These are phyloP conservation scores for Didymella pomorum DNA, from an alignment of 2,329 filamentous ascomycete genomes.

Conservation along the genomic window DNA sequence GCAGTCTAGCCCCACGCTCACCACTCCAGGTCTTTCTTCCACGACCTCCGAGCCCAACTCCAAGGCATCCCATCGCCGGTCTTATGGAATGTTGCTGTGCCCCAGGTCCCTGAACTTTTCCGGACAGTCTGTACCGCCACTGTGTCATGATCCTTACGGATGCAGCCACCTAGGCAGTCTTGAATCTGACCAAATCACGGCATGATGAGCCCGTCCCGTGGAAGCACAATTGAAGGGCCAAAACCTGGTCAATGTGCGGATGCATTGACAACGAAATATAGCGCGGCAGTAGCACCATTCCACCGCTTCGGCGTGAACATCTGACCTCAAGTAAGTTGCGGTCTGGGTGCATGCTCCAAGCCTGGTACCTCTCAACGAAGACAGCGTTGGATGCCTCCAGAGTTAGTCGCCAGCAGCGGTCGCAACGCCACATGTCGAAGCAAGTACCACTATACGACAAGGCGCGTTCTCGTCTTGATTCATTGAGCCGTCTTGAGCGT, in stretches of 20 bases:
- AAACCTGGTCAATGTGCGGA: conserved; percentile 11
- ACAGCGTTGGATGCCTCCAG: not conserved
- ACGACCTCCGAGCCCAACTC: conserved; percentile 28
- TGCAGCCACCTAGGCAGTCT: conserved; percentile 35
- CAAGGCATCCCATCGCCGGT: conserved; percentile 40
- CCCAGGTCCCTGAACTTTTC: conserved; percentile 26
- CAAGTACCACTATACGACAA: not conserved
- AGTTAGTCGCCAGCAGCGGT: not conserved
- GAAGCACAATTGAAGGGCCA: conserved; percentile 10
- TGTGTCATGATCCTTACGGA: conserved; percentile 41
- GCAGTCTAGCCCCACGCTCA: conserved; percentile 14
- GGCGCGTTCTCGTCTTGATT: not conserved
- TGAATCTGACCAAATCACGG: conserved; percentile 33
- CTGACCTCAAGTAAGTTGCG: conserved; percentile 1
- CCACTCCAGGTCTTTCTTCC: conserved; percentile 15
- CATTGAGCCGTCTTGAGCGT: not conserved
- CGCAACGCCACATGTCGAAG: not conserved
- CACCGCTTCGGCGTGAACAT: conserved; percentile 7
- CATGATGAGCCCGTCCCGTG: conserved; percentile 8
- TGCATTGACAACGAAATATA: conserved; percentile 17
- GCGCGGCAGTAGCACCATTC: conserved; percentile 10
- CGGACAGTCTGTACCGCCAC: conserved; percentile 27
- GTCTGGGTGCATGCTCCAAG: conserved; percentile 3
- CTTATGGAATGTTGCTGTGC: conserved; percentile 36
- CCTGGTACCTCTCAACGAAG: not conserved